phyloP scores from a whole-genome alignment of 108 stramenopile species.

The Cyclostephanos tholiformis region DNA sequence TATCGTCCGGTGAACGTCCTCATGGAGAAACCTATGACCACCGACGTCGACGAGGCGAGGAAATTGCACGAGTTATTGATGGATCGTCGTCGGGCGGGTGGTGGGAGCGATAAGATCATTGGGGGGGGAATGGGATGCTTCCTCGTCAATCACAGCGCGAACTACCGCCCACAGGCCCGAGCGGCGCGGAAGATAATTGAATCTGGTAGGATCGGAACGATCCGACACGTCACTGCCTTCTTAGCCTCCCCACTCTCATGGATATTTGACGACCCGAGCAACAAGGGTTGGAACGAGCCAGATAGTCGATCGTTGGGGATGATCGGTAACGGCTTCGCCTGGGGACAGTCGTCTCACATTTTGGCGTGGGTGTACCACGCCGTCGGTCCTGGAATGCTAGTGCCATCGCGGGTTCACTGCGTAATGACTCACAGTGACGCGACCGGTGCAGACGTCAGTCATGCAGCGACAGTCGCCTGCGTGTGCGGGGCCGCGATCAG shows the following conservation, averaged over 20 bases:
- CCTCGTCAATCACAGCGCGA: constrained; percentile 72
- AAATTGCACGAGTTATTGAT: constrained; percentile 37
- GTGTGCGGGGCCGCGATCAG: constrained; percentile 51
- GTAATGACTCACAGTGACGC: constrained; percentile 53
- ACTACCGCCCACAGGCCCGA: constrained; percentile 64
- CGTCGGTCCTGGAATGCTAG: constrained; percentile 28
- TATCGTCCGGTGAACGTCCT: constrained; percentile 58
- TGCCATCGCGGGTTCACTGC: constrained; percentile 56
- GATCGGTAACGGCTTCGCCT: constrained; percentile 80
- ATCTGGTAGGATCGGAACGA: constrained; percentile 22
- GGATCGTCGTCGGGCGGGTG: constrained; percentile 14
- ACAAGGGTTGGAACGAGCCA: constrained; percentile 55
- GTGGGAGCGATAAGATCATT: background rate
- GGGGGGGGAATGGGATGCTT: constrained; percentile 44
- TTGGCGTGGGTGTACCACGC: constrained; percentile 73
- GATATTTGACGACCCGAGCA: constrained; percentile 53
- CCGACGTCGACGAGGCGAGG: constrained; percentile 57
- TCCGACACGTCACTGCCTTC: constrained; percentile 51
- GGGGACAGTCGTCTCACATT: constrained; percentile 72
- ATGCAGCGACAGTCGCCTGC: constrained; percentile 65
- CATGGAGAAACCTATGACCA: constrained; percentile 84
- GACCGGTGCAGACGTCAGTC: constrained; percentile 72
- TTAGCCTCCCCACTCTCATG: constrained; percentile 63
- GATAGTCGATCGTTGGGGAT: constrained; percentile 48
- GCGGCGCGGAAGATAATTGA: constrained; percentile 54